Conservation (phyloP, 768 basidiomycete species). For the Suillus paluster region DNA sequence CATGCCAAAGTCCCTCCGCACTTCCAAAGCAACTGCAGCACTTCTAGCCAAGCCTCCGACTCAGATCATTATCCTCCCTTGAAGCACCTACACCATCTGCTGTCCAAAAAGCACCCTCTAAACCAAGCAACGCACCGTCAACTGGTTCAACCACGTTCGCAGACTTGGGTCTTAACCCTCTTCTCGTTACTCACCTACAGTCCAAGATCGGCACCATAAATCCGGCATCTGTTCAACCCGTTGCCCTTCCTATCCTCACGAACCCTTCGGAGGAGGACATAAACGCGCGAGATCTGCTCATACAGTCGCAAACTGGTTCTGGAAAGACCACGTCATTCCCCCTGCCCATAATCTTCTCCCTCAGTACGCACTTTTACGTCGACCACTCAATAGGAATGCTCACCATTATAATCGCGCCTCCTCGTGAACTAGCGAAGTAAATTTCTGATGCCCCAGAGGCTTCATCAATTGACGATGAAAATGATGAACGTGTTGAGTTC, state of each 20-base stretch:
- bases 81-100: no score
- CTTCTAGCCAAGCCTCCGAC: conserved; percentile 37
- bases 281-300: conserved; percentile 67
- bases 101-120: no score
- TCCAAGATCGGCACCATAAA: conserved; percentile 76
- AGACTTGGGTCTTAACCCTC: conserved; percentile 81
- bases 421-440: conserved; percentile 94
- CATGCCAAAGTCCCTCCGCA: no score
- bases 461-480: conserved; percentile 60
- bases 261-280: conserved; percentile 40
- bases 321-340: conserved; percentile 95
- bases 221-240: conserved; percentile 90
- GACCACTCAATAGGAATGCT: conserved; percentile 94
- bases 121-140: conserved; percentile 82
- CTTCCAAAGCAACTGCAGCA: conserved; percentile 14
- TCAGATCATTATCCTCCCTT: conserved; percentile 88
- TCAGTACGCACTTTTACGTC: conserved; percentile 87
- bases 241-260: conserved; percentile 67
- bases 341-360: conserved; percentile 86
- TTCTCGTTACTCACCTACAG: conserved; percentile 77
- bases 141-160: conserved; percentile 76
- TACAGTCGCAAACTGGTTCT: no score
- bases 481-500: conserved; percentile 27
- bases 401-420: conserved; percentile 92
- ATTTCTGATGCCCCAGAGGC: conserved; percentile 95